A percentile compares a stretch with the other conserved stretches of the same genome.
Evolutionary conservation across 2,329 filamentous ascomycete species (phyloP).

Genomic region (Blumeria graminis): DNA sequence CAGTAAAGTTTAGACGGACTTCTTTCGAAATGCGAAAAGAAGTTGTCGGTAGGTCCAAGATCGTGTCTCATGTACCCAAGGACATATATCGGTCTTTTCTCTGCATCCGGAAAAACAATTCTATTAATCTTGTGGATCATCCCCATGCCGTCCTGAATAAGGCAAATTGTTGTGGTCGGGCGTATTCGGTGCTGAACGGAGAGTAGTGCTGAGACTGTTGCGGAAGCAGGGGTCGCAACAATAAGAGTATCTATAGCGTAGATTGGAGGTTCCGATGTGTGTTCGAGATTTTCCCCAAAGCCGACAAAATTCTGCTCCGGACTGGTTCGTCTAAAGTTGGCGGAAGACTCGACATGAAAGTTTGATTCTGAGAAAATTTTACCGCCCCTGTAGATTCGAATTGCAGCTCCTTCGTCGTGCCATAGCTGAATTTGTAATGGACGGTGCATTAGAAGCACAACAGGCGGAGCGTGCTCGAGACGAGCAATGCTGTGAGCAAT

Average conservation of each 20-base stretch:
- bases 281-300: conserved; percentile 7
- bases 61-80: conserved; percentile 15
- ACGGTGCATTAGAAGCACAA: conserved; percentile 37
- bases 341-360: conserved; percentile 13
- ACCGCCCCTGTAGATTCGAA: conserved; percentile 23
- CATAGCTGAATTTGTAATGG: conserved; percentile 21
- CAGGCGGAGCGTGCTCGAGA: conserved; percentile 32
- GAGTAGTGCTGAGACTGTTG: conserved; percentile 30
- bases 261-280: conserved; percentile 11
- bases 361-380: conserved; percentile 16
- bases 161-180: conserved; percentile 43
- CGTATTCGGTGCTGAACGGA: conserved; percentile 41
- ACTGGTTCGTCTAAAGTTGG: conserved; percentile 4
- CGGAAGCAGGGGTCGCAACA: conserved; percentile 37
- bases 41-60: conserved; percentile 18
- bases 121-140: conserved; percentile 55
- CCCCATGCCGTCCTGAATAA: conserved; percentile 66
- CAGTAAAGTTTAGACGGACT: conserved; percentile 16
- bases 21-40: conserved; percentile 19
- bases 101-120: conserved; percentile 41
- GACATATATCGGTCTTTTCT: conserved; percentile 48
- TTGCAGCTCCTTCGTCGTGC: conserved; percentile 20
- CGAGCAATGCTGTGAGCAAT: conserved; percentile 39
- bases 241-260: conserved; percentile 42
- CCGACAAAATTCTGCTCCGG: conserved; percentile 8